These are phyloP conservation scores for Chlorella sp. DNA, from an alignment of 139 green algal genomes.

Conservation along the genomic window DNA sequence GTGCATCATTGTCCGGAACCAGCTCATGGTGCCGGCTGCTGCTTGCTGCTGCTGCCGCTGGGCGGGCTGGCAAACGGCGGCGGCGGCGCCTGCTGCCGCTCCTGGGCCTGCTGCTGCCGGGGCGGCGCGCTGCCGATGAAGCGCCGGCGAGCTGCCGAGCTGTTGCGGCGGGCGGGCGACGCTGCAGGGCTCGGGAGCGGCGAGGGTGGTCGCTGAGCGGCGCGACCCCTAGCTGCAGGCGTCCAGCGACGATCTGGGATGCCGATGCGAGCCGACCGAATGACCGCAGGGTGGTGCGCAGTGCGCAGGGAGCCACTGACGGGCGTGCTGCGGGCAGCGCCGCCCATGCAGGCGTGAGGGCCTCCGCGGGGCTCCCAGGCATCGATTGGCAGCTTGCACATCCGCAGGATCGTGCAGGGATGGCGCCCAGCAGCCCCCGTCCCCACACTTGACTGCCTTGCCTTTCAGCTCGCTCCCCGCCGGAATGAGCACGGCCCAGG, in stretches of 20 bases:
- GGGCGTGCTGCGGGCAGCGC: not conserved
- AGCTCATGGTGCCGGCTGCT: conserved; percentile 21
- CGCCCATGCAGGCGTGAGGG: not conserved
- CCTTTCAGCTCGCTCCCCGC: too few species aligned
- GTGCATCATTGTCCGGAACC: conserved; percentile 39
- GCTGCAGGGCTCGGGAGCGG: not conserved
- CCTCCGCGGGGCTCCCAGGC: not conserved
- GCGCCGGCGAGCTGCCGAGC: not conserved
- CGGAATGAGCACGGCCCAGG: not conserved
- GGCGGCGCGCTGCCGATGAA: not conserved
- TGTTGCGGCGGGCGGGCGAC: not conserved
- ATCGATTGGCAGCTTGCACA: not conserved
- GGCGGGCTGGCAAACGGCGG: not conserved
- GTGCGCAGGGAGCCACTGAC: not conserved
- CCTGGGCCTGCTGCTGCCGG: not conserved
- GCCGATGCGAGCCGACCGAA: too few species aligned
- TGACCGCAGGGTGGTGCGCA: too few species aligned
- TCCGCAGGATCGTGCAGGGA: too few species aligned
- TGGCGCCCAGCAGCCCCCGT: too few species aligned
- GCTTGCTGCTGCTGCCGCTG: too few species aligned
- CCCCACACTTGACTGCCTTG: too few species aligned
- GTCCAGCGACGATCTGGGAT: too few species aligned
- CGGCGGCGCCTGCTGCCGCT: not conserved
- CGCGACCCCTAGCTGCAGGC: not conserved
- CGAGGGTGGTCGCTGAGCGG: not conserved